Evolutionary conservation across 83 land plant genomes (phyloP), one percentile per base, ranked within the genome.

Genomic region (Diphasiastrum complanatum): DNA sequence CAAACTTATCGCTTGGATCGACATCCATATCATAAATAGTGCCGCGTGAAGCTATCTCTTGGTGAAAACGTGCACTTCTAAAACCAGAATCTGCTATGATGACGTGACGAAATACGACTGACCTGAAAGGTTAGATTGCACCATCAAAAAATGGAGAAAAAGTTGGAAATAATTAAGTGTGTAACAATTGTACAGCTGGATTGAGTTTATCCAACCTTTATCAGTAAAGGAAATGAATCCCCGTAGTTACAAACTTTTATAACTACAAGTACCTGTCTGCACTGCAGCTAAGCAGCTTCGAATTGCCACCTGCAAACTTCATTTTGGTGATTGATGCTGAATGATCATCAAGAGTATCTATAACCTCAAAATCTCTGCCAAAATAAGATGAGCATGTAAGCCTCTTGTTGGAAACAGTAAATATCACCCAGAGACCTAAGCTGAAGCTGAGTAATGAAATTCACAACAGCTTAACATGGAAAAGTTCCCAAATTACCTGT

Each of bases 271-370:
- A 55, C 59, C 31, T 55, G 27, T 55, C 59, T 12, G 59, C 59
- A 30, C 59, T 55, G 35, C 59, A 55, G 59, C 59, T 55, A 26
- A 55, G 59, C 16, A 55, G 35, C 35, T 30, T 55, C 31, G 59
- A 20, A 11, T 35, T 27, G 14, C 19, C 59, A 55, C 35, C 20
- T 27, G 59, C 59, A 55, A 55, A 55, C 35, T 55, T 55, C 27
- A 55, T 35, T 6, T 35, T 16, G 19, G 59, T 55, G 11, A 55
- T 19, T 20, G 59, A 55, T 12, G 35, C 59, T 24, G 59, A 55
- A 55, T 55, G 59, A 19, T 55, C 59, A 32, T 55, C 59, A 11
- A 55, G 31, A 27, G 59, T 55, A 11, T 55, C 59, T 55, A 55
- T 55, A 16, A 55, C 59, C 16, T 30, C 34, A 55, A 1, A 55